Evolutionary conservation across 2,329 filamentous ascomycete genomes (phyloP), one percentile per base, ranked within the genome.

Genomic region (Cytospora schulzeri): DNA sequence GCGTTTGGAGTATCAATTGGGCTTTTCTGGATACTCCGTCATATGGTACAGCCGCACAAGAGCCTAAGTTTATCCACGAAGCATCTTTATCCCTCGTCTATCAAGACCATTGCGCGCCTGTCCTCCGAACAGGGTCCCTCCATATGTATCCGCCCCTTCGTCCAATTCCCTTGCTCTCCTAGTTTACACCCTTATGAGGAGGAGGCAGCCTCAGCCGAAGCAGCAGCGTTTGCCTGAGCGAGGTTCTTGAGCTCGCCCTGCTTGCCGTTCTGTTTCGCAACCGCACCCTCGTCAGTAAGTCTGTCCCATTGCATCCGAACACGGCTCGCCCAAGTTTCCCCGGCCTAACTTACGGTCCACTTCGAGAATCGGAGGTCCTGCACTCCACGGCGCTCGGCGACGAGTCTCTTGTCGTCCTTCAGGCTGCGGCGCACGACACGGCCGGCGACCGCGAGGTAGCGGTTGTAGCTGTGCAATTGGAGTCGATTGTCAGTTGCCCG

Each of bases 371-470:
- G 89, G 73, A 99, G 81, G 63, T 98, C 94, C 81, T 89, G 90
- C 80, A 93, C 88, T 76, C 93, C 93, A 78, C 95, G 89, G 77
- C 92, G 90, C 87, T 98, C 95, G 70, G 93, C 93, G 71, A 79
- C 78, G 71, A 97, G 80, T 82, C 95, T 88, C 84, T 93, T 90
- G 65, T 95, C 92, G 76, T 99, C 95, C 87, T 98, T 97, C 79
- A 99, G 86, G 79, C 93, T 96, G 79, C 92, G 91, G 83, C 96
- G 95, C 79, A 99, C 91, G 77, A 92, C 91, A 81, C 93, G 93
- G 81, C 93, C 88, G 76, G 95, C 93, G 82, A 99, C 88, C 77
- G 93, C 89, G 78, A 99, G 89, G 89, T 97, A 98, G 84, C 93
- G 95, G 90, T 99, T 99, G 92, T 99, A 99, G 84, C 95, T 99